Base-by-base conservation (phyloP, 2,329 filamentous ascomycete species). In the Geosmithia morbida region DNA sequence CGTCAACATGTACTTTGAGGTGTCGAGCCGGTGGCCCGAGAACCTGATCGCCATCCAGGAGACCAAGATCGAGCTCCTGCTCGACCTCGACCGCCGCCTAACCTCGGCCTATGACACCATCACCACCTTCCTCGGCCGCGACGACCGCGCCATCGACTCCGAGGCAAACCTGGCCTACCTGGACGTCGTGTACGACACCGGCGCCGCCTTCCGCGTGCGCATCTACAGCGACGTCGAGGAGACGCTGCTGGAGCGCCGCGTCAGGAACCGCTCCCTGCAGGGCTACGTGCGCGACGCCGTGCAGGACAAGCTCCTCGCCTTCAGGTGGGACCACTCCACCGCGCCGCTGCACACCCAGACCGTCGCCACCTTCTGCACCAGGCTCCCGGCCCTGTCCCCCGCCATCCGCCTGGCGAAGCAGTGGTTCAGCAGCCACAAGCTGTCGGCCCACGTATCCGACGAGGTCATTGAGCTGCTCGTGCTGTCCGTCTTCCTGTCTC, bases 1-100 rank as follows among this genome's bases (percentile, higher is more conserved):
- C 54, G 76, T 94, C 30, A 75, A 88, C 41, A 72, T 98, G 44
- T 89, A 90, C 58, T 97, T 98, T 55, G 92, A 98, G 66, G 86
- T 85, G 4, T 97, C 92, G 7, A 83, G 81, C 43, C 83, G 87
- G 54, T 98, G 92, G 92, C 92, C 92, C 0, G 89, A 97, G 59
- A 87, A 94, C 58, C 66, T 97, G 8, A 78, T 78, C 3, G 89
- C 90, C 5, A 95, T 97, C 48, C 92, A 98, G 61, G 80, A 88
- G 57, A 89, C 88, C 13, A 98, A 98, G 64, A 77, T 94, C 40
- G 92, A 94, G 3, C 94, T 98, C 59, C 71, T 92, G 3, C 66
- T 96, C 3, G 77, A 81, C 55, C 80, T 95, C 48, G 79, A 81
- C 45, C 79, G 82, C 46, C 73, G 87, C 2, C 67, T 98, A 2